Percentiles rank a stretch among this genome's conserved stretches.
Evolutionary conservation across 176 grass and related monocot species (phyloP).

Genomic region (Poa pratensis): DNA sequence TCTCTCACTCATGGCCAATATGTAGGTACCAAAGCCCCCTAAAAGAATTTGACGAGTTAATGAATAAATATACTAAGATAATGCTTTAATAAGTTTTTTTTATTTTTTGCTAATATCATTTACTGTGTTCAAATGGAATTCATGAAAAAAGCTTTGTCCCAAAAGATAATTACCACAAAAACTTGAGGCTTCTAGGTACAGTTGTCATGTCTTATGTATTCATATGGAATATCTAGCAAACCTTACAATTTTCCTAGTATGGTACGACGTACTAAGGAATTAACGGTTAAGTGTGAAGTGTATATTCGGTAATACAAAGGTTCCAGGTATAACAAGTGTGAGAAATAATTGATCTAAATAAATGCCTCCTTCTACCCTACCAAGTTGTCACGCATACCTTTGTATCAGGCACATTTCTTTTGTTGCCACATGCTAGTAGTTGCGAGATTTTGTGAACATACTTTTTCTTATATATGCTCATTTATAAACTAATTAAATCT

Average conservation of each 20-base stretch:
- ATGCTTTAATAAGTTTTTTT: background rate
- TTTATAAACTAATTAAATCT: background rate
- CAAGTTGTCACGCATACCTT: background rate
- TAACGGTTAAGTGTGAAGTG: background rate
- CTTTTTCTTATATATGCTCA: background rate
- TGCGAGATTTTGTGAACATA: background rate
- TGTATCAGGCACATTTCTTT: background rate
- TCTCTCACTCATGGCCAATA: conserved; percentile 52
- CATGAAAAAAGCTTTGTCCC: background rate
- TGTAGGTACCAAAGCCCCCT: conserved; percentile 54
- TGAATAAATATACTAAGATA: background rate
- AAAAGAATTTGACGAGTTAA: conserved; percentile 8
- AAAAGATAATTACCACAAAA: background rate
- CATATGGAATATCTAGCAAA: background rate
- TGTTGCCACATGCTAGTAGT: background rate
- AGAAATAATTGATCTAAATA: background rate
- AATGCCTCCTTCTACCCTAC: background rate
- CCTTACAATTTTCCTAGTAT: background rate
- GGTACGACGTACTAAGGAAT: background rate
- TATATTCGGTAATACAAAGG: background rate
- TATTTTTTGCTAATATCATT: background rate
- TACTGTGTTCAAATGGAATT: background rate
- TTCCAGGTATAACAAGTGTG: background rate
- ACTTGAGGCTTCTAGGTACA: background rate
- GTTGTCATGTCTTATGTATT: background rate